Conservation (phyloP, 2,329 filamentous ascomycete genomes). For the Hysterium pulicare region DNA sequence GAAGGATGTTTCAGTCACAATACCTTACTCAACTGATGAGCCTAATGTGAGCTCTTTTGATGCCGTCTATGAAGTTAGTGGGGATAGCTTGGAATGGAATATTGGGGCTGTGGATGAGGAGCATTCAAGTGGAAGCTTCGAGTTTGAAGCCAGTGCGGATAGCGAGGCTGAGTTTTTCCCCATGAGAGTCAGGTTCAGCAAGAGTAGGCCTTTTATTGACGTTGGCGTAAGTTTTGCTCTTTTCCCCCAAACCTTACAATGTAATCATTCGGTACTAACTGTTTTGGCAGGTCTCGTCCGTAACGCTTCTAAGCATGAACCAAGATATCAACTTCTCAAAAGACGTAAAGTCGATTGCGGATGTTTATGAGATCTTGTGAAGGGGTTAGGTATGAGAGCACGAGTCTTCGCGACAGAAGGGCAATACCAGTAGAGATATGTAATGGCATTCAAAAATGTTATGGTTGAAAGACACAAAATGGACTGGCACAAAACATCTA, state of each 20-base stretch:
- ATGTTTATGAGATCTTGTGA: slow-evolving; percentile 75
- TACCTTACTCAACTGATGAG: slow-evolving; percentile 82
- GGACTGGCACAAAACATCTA: too few species aligned
- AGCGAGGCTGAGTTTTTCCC: slow-evolving; percentile 97
- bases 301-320: slow-evolving; percentile 69
- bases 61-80: slow-evolving; percentile 88
- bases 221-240: slow-evolving; percentile 73
- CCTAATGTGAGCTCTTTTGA: slow-evolving; percentile 91
- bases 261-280: not conserved
- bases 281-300: slow-evolving; percentile 57
- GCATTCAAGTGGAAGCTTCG: slow-evolving; percentile 82
- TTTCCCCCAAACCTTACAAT: not conserved
- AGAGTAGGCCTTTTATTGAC: slow-evolving; percentile 81
- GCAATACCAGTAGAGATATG: too few species aligned
- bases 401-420: too few species aligned
- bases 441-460: too few species aligned
- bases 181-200: slow-evolving; percentile 87
- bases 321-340: slow-evolving; percentile 81
- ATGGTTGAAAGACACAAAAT: too few species aligned
- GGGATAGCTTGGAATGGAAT: slow-evolving; percentile 90
- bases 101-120: slow-evolving; percentile 81
- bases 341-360: slow-evolving; percentile 72
- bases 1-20: slow-evolving; percentile 79
- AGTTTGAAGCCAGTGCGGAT: slow-evolving; percentile 85
- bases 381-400: too few species aligned